Conservation (phyloP, 169 alveolate genomes). For the Cryptosporidium ubiquitum region DNA sequence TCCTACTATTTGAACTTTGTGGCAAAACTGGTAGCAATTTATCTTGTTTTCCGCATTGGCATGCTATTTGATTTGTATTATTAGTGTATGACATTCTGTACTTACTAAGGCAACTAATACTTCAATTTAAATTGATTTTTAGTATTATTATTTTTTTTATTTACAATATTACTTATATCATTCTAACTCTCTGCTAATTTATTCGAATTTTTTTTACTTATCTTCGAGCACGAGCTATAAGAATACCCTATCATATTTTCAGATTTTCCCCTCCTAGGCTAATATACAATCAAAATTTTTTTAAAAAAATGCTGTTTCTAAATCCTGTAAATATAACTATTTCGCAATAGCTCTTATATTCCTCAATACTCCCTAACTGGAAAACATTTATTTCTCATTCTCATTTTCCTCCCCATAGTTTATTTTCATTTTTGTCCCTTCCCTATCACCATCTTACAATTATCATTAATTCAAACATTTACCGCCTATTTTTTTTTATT, state of each 20-base stretch:
- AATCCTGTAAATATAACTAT: too few species aligned
- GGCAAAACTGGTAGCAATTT: background rate
- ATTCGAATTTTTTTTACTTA: background rate
- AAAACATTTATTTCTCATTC: too few species aligned
- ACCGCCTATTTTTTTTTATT: background rate
- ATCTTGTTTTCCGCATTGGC: slow-evolving; percentile 23
- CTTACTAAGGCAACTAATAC: background rate
- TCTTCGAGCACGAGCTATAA: slow-evolving; percentile 33
- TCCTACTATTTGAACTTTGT: slow-evolving; percentile 20
- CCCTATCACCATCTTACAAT: too few species aligned
- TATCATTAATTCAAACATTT: background rate
- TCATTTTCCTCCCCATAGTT: too few species aligned
- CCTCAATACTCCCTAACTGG: background rate
- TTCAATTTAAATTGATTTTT: background rate
- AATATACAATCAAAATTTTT: background rate
- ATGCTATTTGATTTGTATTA: background rate
- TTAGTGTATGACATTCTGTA: background rate
- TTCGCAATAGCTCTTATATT: too few species aligned
- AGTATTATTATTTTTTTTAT: background rate
- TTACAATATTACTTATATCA: background rate
- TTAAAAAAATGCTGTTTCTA: background rate
- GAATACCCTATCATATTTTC: background rate
- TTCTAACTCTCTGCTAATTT: background rate
- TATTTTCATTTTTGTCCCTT: background rate
- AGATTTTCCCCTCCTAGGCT: background rate